These are phyloP conservation scores for Polyplosphaeria fusca DNA, from an alignment of 495 filamentous ascomycete species.

Conservation along the genomic window DNA sequence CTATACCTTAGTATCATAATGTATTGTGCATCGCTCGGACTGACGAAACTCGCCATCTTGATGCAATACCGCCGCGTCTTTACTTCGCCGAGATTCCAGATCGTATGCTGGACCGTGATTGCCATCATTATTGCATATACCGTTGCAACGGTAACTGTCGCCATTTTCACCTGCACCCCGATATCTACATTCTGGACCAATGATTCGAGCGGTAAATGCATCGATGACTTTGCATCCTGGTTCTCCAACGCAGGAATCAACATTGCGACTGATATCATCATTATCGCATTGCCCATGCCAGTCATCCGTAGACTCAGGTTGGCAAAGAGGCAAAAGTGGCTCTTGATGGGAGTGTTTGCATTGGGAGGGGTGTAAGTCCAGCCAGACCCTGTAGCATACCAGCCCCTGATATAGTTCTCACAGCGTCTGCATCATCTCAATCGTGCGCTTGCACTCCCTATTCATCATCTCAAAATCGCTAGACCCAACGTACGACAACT, in stretches of 20 bases:
- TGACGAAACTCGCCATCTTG: slow-evolving; percentile 36
- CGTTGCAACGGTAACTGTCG: slow-evolving; percentile 30
- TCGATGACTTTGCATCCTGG: slow-evolving; percentile 47
- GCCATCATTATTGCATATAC: slow-evolving; percentile 30
- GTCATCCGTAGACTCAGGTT: slow-evolving; percentile 32
- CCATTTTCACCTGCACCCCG: slow-evolving; percentile 37
- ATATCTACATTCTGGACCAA: slow-evolving; percentile 42
- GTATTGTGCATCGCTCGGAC: slow-evolving; percentile 30
- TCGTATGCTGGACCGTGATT: slow-evolving; percentile 24
- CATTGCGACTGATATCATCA: slow-evolving; percentile 51
- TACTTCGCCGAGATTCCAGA: slow-evolving; percentile 22
- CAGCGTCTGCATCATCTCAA: slow-evolving; percentile 36
- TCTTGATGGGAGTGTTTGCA: slow-evolving; percentile 37
- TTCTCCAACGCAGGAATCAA: slow-evolving; percentile 52
- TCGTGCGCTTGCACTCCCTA: slow-evolving; percentile 38
- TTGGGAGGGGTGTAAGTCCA: slow-evolving; percentile 37
- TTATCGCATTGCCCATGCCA: slow-evolving; percentile 43
- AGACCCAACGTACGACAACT: slow-evolving; percentile 36
- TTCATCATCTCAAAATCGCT: slow-evolving; percentile 28
- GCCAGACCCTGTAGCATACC: slow-evolving; percentile 2
- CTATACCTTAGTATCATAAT: slow-evolving; percentile 28
- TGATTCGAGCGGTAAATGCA: slow-evolving; percentile 36
- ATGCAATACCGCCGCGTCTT: slow-evolving; percentile 38
- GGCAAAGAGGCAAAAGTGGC: slow-evolving; percentile 30
- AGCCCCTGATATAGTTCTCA: not conserved